Evolutionary conservation across 2,329 filamentous ascomycete genomes (phyloP).

Genomic region (Teratosphaeriaceae sp.): DNA sequence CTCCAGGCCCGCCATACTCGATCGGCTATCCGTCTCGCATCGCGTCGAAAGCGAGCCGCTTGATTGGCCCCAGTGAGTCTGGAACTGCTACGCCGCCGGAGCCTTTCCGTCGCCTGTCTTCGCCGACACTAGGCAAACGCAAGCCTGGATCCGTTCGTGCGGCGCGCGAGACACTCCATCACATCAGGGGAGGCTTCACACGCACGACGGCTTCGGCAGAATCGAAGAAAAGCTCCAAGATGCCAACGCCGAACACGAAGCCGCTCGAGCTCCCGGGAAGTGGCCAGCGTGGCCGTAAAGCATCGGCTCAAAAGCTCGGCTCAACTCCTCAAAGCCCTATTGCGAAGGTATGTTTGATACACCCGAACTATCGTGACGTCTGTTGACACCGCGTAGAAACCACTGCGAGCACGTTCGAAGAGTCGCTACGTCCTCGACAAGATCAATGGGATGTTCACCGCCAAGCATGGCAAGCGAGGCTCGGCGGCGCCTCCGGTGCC

Average conservation of each 20-base stretch:
- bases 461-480: slow-evolving; percentile 20
- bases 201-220: slow-evolving; percentile 16
- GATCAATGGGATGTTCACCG: slow-evolving; percentile 23
- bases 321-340: neutral
- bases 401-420: slow-evolving; percentile 20
- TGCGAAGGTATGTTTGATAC: slow-evolving; percentile 3
- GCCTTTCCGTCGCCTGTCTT: slow-evolving; percentile 14
- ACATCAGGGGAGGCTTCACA: slow-evolving; percentile 10
- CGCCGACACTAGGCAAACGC: slow-evolving; percentile 16
- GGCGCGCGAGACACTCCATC: slow-evolving; percentile 10
- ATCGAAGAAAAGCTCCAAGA: slow-evolving; percentile 14
- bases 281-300: slow-evolving; percentile 7
- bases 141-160: slow-evolving; percentile 13
- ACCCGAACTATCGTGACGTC: neutral
- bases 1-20: slow-evolving; percentile 9
- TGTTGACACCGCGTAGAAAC: slow-evolving; percentile 2
- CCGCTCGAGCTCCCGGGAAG: slow-evolving; percentile 3
- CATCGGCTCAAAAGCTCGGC: slow-evolving; percentile 4
- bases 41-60: slow-evolving; percentile 5
- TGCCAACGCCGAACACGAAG: slow-evolving; percentile 8
- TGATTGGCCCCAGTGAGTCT: slow-evolving; percentile 5
- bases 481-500: slow-evolving; percentile 2
- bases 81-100: slow-evolving; percentile 2
- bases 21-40: slow-evolving; percentile 21
- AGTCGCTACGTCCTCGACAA: slow-evolving; percentile 24